Evolutionary conservation across 352 stramenopile genomes (phyloP), one percentile per base, ranked within the genome.

Genomic region (Salisapilia sapeloensis): DNA sequence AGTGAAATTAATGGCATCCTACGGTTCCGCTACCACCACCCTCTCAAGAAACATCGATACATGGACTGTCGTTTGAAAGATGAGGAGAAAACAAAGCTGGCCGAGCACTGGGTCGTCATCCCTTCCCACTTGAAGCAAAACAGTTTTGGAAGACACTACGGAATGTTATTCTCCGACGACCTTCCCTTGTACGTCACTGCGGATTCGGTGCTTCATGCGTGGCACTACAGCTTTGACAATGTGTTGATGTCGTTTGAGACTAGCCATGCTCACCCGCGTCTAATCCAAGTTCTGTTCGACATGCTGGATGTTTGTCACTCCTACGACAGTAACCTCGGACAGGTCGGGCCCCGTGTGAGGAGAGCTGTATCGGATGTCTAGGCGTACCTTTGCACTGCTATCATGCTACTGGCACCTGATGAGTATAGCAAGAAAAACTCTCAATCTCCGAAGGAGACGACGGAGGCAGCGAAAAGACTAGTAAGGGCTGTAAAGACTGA

Each of bases 191-290:
- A 38, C 24, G 24, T 56, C 19, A 56, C 47, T 4, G 43, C 30
- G 12, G 47, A 56, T 36, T 56, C 47, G 35, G 42, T 56, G 25
- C 38, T 56, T 14, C 42, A 56, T 29, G 47, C 47, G 24, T 59
- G 48, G 53, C 53, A 62, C 20, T 45, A 49, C 21, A 53, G 41
- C 17, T 62, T 62, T 12, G 53, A 62, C 13, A n/a, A n/a, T n/a
- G n/a, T n/a, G n/a, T n/a, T n/a, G n/a, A n/a, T n/a, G n/a, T n/a
- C n/a, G n/a, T n/a, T n/a, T n/a, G n/a, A n/a, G n/a, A n/a, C n/a
- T n/a, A n/a, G 28, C 28, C 7, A 33, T 13, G 19, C 28, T 14
- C n/a, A 10, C 8, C 7, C 9, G 19, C 7, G 8, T 33, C 7
- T n/a, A 33, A 28, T n/a, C n/a, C n/a, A 23, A 38, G 20, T n/a